Percentiles rank a stretch among this genome's conserved stretches.
Conservation (phyloP, 23 red algal species). For the Gracilaria gracilis region DNA sequence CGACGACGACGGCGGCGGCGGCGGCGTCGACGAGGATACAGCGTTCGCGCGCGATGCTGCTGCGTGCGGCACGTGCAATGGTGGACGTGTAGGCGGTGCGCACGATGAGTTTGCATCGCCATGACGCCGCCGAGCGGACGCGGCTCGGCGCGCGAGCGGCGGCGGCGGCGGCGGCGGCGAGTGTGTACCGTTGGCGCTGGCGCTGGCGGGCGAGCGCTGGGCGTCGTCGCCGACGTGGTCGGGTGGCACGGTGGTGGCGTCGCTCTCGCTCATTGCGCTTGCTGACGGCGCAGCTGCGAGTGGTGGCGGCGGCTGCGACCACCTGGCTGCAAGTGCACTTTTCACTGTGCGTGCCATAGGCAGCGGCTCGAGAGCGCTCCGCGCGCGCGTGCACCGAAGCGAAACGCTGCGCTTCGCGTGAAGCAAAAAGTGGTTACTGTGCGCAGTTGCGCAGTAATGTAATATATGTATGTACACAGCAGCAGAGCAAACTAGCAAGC, state of each 20-base stretch:
- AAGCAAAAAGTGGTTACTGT: no score
- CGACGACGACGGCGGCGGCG: background rate
- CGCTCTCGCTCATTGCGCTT: background rate
- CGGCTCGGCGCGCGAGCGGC: no score
- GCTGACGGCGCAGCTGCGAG: background rate
- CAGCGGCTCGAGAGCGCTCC: no score
- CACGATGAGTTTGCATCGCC: background rate
- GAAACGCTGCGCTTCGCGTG: no score
- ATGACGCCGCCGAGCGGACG: background rate
- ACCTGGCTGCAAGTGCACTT: no score
- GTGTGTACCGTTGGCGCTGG: no score
- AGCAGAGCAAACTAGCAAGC: background rate
- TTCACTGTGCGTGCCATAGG: no score
- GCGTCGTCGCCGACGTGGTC: background rate
- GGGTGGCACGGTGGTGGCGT: constrained; percentile 15
- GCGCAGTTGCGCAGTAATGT: no score
- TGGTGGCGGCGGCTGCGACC: background rate
- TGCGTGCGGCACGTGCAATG: background rate
- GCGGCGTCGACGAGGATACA: background rate
- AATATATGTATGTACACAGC: background rate
- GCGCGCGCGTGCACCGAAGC: no score
- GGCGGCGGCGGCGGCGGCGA: no score
- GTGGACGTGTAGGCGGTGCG: background rate
- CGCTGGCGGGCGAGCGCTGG: no score
- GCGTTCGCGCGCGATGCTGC: background rate